Percentiles rank a stretch among this genome's conserved stretches.
These are phyloP conservation scores for Thelonectria blattea DNA, from an alignment of 2,329 filamentous ascomycete species.

Conservation along the genomic window DNA sequence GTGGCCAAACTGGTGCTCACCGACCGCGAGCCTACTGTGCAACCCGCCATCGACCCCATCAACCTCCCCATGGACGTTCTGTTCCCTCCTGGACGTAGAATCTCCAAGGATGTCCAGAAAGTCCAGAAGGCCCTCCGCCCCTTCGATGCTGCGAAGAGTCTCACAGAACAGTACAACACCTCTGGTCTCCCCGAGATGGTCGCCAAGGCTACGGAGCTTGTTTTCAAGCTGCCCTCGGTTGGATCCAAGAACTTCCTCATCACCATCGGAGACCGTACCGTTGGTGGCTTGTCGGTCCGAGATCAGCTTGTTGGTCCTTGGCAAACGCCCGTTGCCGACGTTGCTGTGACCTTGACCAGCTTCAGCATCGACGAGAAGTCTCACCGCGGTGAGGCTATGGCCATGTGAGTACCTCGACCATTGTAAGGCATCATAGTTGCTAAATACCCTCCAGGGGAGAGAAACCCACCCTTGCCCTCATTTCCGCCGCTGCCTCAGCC, in stretches of 20 bases:
- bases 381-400: conserved; percentile 92
- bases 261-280: conserved; percentile 91
- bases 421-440: not conserved
- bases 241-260: conserved; percentile 98
- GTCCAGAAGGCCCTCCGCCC: conserved; percentile 62
- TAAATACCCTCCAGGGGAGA: conserved; percentile 61
- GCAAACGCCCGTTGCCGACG: conserved; percentile 93
- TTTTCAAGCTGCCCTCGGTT: conserved; percentile 85
- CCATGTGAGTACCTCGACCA: conserved; percentile 59
- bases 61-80: conserved; percentile 88
- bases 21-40: conserved; percentile 77
- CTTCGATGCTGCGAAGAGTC: conserved; percentile 72
- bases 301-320: conserved; percentile 97
- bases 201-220: conserved; percentile 73
- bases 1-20: conserved; percentile 78
- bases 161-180: conserved; percentile 68
- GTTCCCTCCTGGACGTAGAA: conserved; percentile 70
- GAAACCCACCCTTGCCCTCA: conserved; percentile 85
- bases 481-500: conserved; percentile 87
- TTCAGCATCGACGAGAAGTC: conserved; percentile 70
- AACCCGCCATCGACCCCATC: conserved; percentile 72
- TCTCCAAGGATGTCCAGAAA: conserved; percentile 36
- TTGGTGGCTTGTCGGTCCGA: conserved; percentile 84
- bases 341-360: conserved; percentile 87
- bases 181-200: conserved; percentile 45